Evolutionary conservation across 1,139 yeast species (phyloP).

Genomic region (Debaryomyces robertsiae): DNA sequence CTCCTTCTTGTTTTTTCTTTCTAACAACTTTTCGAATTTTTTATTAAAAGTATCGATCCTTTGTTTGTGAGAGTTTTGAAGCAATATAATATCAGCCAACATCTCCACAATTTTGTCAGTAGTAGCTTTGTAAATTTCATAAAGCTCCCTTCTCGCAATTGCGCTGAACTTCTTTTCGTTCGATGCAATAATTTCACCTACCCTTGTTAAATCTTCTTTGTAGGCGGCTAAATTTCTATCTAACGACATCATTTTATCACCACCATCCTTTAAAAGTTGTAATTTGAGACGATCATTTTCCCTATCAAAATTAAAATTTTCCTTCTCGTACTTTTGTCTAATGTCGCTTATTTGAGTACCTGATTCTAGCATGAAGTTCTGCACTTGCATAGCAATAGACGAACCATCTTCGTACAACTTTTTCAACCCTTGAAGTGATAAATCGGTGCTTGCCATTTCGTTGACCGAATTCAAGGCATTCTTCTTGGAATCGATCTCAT

Average conservation of each 20-base stretch:
- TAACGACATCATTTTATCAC: constrained; percentile 38
- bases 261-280: constrained; percentile 33
- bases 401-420: constrained; percentile 45
- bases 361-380: constrained; percentile 46
- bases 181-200: constrained; percentile 32
- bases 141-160: constrained; percentile 36
- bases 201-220: constrained; percentile 34
- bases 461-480: constrained; percentile 23
- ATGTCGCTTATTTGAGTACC: constrained; percentile 46
- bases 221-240: constrained; percentile 38
- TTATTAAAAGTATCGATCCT: constrained; percentile 41
- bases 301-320: constrained; percentile 51
- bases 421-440: constrained; percentile 38
- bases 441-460: constrained; percentile 35
- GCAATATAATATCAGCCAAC: constrained; percentile 31
- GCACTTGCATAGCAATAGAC: constrained; percentile 41
- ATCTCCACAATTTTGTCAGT: constrained; percentile 37
- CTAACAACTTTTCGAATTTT: constrained; percentile 35
- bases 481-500: constrained; percentile 23
- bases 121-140: constrained; percentile 35
- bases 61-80: constrained; percentile 44
- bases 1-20: constrained; percentile 40
- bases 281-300: constrained; percentile 46
- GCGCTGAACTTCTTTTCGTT: constrained; percentile 29
- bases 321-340: constrained; percentile 41